Conservation (phyloP, 371 early-diverging fungal genomes). For the Mycotypha africana region DNA sequence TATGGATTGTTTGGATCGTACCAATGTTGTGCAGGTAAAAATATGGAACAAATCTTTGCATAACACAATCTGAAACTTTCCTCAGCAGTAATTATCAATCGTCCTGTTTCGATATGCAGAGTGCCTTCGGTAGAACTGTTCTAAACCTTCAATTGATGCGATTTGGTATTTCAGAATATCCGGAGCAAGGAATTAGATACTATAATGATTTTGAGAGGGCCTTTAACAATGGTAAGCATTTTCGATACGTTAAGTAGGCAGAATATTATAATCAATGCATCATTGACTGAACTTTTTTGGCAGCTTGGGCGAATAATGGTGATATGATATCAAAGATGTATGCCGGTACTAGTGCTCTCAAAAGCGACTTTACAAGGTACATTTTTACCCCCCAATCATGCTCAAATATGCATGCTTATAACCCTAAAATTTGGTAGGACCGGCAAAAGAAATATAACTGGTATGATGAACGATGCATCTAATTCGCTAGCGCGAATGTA, state of each 20-base stretch:
- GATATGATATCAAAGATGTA: slow-evolving; percentile 61
- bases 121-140: slow-evolving; percentile 72
- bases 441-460: slow-evolving; percentile 63
- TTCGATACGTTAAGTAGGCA: background rate
- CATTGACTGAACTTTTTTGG: too few species aligned
- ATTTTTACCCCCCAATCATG: background rate
- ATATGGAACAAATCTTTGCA: too few species aligned
- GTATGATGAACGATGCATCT: slow-evolving; percentile 72
- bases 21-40: slow-evolving; percentile 96
- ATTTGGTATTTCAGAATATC: slow-evolving; percentile 56
- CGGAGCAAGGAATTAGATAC: slow-evolving; percentile 55
- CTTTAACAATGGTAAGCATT: slow-evolving; percentile 55
- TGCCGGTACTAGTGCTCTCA: slow-evolving; percentile 68
- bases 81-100: too few species aligned
- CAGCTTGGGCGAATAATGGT: slow-evolving; percentile 67
- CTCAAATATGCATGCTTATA: background rate
- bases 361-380: slow-evolving; percentile 63
- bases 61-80: too few species aligned
- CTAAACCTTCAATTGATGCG: slow-evolving; percentile 67
- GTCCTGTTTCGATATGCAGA: too few species aligned
- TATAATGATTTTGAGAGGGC: slow-evolving; percentile 54
- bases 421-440: slow-evolving; percentile 22
- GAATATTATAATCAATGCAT: background rate
- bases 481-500: slow-evolving; percentile 69
- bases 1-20: slow-evolving; percentile 99